Evolutionary conservation across 352 stramenopile genomes (phyloP).

Genomic region (Pythium catenulatum): DNA sequence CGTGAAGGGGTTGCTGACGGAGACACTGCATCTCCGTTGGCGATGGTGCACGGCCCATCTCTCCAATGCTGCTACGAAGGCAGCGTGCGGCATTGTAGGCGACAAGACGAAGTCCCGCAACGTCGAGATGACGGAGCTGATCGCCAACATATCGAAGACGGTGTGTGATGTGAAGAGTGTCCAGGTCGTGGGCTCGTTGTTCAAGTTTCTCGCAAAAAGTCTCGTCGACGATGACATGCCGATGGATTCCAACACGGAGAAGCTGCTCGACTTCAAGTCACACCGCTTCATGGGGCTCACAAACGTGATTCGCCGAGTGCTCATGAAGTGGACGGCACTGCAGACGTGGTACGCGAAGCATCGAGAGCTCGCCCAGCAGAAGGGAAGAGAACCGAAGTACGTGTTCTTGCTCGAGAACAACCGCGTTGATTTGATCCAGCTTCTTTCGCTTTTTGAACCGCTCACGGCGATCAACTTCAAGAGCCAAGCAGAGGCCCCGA

Average conservation of each 20-base stretch:
- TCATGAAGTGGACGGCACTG: slow-evolving; percentile 2
- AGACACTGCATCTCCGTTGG: slow-evolving; percentile 47
- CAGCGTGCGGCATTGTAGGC: slow-evolving; percentile 50
- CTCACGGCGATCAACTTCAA: not conserved
- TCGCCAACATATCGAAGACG: slow-evolving; percentile 28
- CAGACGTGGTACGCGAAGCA: not conserved
- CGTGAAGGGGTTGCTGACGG: slow-evolving; percentile 44
- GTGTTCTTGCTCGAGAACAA: not conserved
- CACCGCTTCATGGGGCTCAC: slow-evolving; percentile 6
- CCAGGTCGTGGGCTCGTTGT: slow-evolving; percentile 12
- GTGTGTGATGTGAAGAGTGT: slow-evolving; percentile 43
- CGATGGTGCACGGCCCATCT: slow-evolving; percentile 53
- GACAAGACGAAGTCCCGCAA: slow-evolving; percentile 29
- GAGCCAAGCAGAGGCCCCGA: not conserved
- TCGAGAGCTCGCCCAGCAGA: not conserved
- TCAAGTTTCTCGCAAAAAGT: not conserved
- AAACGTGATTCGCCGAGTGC: not conserved
- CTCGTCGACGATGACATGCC: not conserved
- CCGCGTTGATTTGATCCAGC: not conserved
- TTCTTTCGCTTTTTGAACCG: slow-evolving; percentile 12
- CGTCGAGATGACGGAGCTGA: slow-evolving; percentile 43
- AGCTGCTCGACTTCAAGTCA: not conserved
- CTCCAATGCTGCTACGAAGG: slow-evolving; percentile 52
- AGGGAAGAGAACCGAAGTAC: not conserved
- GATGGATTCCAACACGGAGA: not conserved